Base-by-base conservation (phyloP, 2,329 filamentous ascomycete species). In the Beauveria pseudobassiana region DNA sequence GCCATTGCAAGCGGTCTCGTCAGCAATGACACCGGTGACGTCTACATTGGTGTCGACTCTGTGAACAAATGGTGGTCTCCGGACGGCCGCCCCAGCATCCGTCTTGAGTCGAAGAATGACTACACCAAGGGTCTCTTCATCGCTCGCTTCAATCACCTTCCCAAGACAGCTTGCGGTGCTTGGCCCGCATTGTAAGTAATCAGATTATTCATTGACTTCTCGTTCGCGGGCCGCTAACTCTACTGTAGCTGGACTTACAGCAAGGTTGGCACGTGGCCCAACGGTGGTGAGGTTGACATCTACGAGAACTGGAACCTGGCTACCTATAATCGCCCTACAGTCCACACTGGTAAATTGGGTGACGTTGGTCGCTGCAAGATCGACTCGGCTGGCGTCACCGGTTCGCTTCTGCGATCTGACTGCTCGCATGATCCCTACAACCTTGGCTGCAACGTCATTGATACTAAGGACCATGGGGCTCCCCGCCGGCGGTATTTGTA, bases 91-190 rank as follows among this genome's bases (percentile, higher is more conserved):
- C 74, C 73, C 64, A 89, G 86, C 66, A 83, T 92, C 34, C 81
- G 89, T 43, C 71, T 92, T 18, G 82, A 85, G 64, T 89, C 86
- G 70, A 85, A 80, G 62, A 78, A 80, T 54, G 70, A 73, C 7
- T 92, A 88, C 75, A 83, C 79, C 64, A 79, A 85, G 62, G 88
- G 87, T 28, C 82, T 91, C 30, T 82, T 91, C 68, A 83, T 92
- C 49, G 78, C 87, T 50, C 85, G 90, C 69, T 83, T 91, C 65
- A 78, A 76, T 16, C 87, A 91, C 68, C 85, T 92, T 75, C 88
- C 89, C 34, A 78, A 77, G 61, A 79, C 81, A 10, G 76, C 79
- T 49, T 91, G 89, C 67, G 88, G 89, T 56, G 79, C 82, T 8
- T 92, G 89, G 89, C 89, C 89, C 4, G 87, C 88, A 75, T 80